Evolutionary conservation across 1,284 basidiomycete genomes (phyloP).

Genomic region (Trichosporon sp.): DNA sequence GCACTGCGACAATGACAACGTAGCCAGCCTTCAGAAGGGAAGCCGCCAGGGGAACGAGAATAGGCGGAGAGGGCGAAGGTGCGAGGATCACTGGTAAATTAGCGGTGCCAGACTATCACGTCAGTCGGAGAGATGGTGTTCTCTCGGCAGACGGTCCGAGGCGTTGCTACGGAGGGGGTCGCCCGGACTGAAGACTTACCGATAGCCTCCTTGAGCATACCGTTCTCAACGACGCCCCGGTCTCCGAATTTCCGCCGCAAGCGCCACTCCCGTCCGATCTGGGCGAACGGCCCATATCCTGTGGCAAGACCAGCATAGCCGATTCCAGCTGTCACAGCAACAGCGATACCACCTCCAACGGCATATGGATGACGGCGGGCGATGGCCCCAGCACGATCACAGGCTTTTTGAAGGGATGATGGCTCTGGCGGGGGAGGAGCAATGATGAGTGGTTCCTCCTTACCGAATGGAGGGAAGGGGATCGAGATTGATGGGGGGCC

Average conservation of each 20-base stretch:
- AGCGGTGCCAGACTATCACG: too few species aligned
- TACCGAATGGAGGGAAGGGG: slow-evolving; percentile 43
- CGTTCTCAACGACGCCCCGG: slow-evolving; percentile 37
- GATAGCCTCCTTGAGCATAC: slow-evolving; percentile 46
- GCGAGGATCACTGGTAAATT: slow-evolving; percentile 34
- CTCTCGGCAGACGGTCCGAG: not conserved
- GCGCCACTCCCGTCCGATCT: slow-evolving; percentile 12
- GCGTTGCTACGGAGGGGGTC: not conserved
- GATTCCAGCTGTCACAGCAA: slow-evolving; percentile 34
- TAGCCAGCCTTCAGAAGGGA: slow-evolving; percentile 44
- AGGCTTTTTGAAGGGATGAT: slow-evolving; percentile 7
- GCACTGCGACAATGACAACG: slow-evolving; percentile 45
- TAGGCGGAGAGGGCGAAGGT: slow-evolving; percentile 38
- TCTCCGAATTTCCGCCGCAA: slow-evolving; percentile 24
- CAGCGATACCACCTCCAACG: slow-evolving; percentile 20
- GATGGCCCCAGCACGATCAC: slow-evolving; percentile 12
- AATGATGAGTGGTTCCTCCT: slow-evolving; percentile 28
- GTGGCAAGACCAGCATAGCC: slow-evolving; percentile 23
- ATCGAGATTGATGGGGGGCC: slow-evolving; percentile 44
- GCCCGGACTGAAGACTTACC: slow-evolving; percentile 24
- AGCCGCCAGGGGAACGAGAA: slow-evolving; percentile 39
- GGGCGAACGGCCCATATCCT: slow-evolving; percentile 13
- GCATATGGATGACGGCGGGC: slow-evolving; percentile 16
- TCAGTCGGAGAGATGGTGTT: not conserved
- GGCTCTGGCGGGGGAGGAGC: slow-evolving; percentile 32